These are phyloP conservation scores for Eremomyces bilateralis DNA, from an alignment of 495 filamentous ascomycete genomes.

Conservation along the genomic window DNA sequence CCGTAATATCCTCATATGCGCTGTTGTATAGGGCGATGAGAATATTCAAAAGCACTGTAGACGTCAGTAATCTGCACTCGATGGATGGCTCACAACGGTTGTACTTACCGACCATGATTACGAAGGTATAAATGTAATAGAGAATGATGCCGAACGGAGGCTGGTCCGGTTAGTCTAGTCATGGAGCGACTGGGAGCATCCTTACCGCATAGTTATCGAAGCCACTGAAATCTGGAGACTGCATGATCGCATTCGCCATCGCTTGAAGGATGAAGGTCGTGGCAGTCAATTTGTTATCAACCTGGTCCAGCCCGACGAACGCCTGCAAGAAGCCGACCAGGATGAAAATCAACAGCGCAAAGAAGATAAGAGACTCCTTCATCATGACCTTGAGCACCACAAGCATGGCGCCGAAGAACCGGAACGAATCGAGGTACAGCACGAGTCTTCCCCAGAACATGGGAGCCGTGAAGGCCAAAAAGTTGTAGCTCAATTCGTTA, in stretches of 20 bases:
- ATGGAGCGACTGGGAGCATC: background rate
- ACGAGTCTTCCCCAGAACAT: constrained; percentile 95
- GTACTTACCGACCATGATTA: constrained; percentile 58
- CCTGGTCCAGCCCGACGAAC: constrained; percentile 81
- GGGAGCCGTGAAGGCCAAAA: constrained; percentile 71
- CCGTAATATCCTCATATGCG: constrained; percentile 89
- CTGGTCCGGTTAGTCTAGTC: constrained; percentile 5
- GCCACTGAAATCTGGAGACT: constrained; percentile 70
- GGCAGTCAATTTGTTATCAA: constrained; percentile 39
- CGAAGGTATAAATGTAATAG: constrained; percentile 84
- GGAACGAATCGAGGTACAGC: constrained; percentile 75
- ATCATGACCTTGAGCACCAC: constrained; percentile 98
- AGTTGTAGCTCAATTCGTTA: constrained; percentile 77
- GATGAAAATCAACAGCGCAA: constrained; percentile 73
- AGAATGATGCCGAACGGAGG: constrained; percentile 16
- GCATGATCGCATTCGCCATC: constrained; percentile 81
- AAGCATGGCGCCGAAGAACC: constrained; percentile 95
- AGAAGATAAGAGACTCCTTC: constrained; percentile 96
- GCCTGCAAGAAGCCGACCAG: constrained; percentile 82
- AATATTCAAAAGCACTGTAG: constrained; percentile 54
- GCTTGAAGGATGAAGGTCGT: constrained; percentile 59
- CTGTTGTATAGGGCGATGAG: constrained; percentile 93
- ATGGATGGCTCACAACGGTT: background rate
- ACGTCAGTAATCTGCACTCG: background rate
- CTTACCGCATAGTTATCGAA: constrained; percentile 49